These are phyloP conservation scores for Clavariopsis aquatica DNA, from an alignment of 495 filamentous ascomycete genomes.

Conservation along the genomic window DNA sequence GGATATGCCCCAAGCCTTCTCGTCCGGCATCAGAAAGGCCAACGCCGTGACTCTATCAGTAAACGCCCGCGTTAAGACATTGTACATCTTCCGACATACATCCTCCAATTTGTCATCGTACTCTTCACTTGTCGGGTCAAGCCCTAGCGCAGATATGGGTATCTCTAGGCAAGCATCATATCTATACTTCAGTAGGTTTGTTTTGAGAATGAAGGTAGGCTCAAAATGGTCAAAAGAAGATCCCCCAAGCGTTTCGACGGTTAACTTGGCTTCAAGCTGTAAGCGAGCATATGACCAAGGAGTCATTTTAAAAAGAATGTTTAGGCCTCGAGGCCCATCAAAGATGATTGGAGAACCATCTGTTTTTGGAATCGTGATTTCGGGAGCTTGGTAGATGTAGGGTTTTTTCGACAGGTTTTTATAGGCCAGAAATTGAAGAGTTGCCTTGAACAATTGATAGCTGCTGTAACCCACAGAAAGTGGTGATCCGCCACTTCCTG, in stretches of 20 bases:
- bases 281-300: constrained; percentile 75
- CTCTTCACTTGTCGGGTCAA: constrained; percentile 5
- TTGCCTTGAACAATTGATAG: constrained; percentile 93
- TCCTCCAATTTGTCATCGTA: constrained; percentile 12
- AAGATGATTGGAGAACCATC: constrained; percentile 55
- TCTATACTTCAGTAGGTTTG: constrained; percentile 63
- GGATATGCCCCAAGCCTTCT: constrained; percentile 42
- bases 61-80: constrained; percentile 65
- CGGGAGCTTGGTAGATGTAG: constrained; percentile 53
- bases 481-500: constrained; percentile 64
- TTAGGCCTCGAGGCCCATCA: constrained; percentile 71
- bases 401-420: constrained; percentile 67
- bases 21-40: constrained; percentile 29
- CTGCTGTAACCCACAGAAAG: constrained; percentile 79
- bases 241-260: constrained; percentile 72
- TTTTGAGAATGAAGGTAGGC: constrained; percentile 74
- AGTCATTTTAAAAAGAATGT: constrained; percentile 90
- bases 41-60: constrained; percentile 72
- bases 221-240: constrained; percentile 77
- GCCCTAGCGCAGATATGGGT: constrained; percentile 7
- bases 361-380: constrained; percentile 41
- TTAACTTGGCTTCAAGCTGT: constrained; percentile 68
- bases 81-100: constrained; percentile 47
- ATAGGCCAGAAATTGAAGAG: constrained; percentile 76
- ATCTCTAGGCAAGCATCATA: constrained; percentile 64